Evolutionary conservation across 1,284 basidiomycete genomes (phyloP), one percentile per base, ranked within the genome.

Genomic region (Agroathelia rolfsii): DNA sequence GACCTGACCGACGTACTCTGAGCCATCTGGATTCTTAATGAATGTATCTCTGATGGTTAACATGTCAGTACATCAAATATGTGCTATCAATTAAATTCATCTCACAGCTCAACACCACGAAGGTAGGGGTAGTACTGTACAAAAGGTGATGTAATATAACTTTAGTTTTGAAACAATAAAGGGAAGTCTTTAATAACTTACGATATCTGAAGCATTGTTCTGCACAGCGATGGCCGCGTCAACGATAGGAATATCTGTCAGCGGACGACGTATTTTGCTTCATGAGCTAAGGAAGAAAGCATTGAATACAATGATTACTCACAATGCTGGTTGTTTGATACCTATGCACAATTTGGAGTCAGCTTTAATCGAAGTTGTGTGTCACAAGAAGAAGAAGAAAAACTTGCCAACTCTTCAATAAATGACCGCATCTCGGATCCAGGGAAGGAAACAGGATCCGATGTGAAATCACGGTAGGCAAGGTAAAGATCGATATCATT

Each of bases 1-100:
- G 11, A 82, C 76, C 52, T 74, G 66, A 5, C 81, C 80, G 6
- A 82, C 49, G 50, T 81, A 81, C 41, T 73, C 60, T 20, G 72
- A 66, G 0, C 71, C 71, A 42, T 81, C 70, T 1, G 72, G 73
- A 46, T 82, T 81, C 40, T 67, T 78, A 31, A 83, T 63, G 48
- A 73, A 83, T 0, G 69, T 61, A 28, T 69, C 63, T 18, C 76
- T 76, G 37, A n/a, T n/a, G n/a, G n/a, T n/a, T n/a, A n/a, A n/a
- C n/a, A n/a, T n/a, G n/a, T n/a, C n/a, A 15, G 23, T 30, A 9
- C 28, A 37, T 40, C 16, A 18, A 13, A 25, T 15, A 23, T 9
- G n/a, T 30, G 32, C 22, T 11, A 5, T 3, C 12, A 23, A 21
- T 10, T 4, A 19, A 2, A 16, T 12, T 37, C n/a, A n/a, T n/a